Conservation (phyloP, 2,329 filamentous ascomycete genomes). For the Amphichorda felina region DNA sequence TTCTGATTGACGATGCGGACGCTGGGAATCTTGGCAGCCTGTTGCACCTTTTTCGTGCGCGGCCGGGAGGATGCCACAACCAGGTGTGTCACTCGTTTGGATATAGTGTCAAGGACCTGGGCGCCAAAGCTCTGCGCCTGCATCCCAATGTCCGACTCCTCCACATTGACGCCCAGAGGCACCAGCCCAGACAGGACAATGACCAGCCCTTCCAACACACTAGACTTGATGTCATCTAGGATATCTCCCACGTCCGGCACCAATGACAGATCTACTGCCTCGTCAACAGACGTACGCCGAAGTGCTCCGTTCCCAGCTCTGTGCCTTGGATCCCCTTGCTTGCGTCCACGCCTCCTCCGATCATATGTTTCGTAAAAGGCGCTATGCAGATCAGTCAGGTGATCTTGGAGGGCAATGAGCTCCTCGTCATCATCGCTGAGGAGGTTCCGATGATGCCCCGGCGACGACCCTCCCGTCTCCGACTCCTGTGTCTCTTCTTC, state of each 20-base stretch:
- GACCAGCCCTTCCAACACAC: conserved; percentile 61
- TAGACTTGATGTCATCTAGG: conserved; percentile 70
- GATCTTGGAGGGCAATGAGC: conserved; percentile 62
- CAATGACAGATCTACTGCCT: conserved; percentile 29
- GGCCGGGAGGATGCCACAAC: conserved; percentile 60
- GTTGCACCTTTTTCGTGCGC: conserved; percentile 81
- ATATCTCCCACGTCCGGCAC: conserved; percentile 80
- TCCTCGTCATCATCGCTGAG: conserved; percentile 83
- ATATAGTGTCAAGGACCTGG: conserved; percentile 42
- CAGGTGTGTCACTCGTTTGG: conserved; percentile 57
- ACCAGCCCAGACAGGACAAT: conserved; percentile 89
- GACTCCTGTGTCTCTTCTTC: conserved; percentile 38
- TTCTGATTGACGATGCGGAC: conserved; percentile 88
- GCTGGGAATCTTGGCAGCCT: conserved; percentile 65
- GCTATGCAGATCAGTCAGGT: conserved; percentile 63
- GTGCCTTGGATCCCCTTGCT: conserved; percentile 20
- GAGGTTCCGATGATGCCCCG: conserved; percentile 50
- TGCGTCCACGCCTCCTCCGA: conserved; percentile 26
- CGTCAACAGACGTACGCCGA: conserved; percentile 20
- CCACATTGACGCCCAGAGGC: conserved; percentile 67
- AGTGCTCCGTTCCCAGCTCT: conserved; percentile 17
- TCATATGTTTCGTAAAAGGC: conserved; percentile 81
- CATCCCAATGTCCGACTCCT: conserved; percentile 73
- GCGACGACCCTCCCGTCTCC: conserved; percentile 11
- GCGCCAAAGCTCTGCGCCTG: conserved; percentile 85